Evolutionary conservation across 805 yeast genomes (phyloP), one percentile per base, ranked within the genome.

Genomic region (Brettanomyces custersianus): DNA sequence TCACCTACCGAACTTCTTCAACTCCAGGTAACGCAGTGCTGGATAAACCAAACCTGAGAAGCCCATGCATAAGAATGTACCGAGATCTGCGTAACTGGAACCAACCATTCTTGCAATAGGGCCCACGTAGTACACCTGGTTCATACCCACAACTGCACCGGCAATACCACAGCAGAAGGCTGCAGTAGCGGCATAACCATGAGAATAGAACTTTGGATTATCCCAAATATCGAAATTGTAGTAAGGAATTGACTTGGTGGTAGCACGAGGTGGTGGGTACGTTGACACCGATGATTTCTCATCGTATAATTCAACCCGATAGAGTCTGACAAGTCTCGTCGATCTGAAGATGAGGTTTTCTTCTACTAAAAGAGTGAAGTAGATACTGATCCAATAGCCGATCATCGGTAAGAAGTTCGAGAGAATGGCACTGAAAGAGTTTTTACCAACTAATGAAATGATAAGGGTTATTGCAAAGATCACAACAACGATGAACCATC

Each of bases 331-430:
- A 15, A 74, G 53, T 45, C 31, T 39, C 1, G 75, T 66, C 20
- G 62, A 58, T 51, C 95, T 68, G 62, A 85, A 85, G 13, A 84
- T 65, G 4, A 68, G 38, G 49, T 83, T 83, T 54, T 85, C 95
- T 44, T 81, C 84, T 3, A 83, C 40, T 23, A 84, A 57, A 31
- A 85, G 54, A n/a, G 73, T 70, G 47, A 79, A 73, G 55, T 85
- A 86, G 61, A 85, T 82, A 39, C 88, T 74, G 38, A 83, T 73
- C 95, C 95, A 85, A 59, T 85, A 85, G 2, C 94, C 94, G 40
- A 85, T 71, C 95, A 85, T 85, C 9, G 95, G 95, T 48, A 85
- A 62, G 58, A 85, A 85, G 50, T 85, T 85, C 9, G 85, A 76
- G 45, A 85, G 62, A 40, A 86, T 83, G 3, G 74, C 66, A 38